A percentile compares a stretch with the other conserved stretches of the same genome.
Evolutionary conservation across 192 early-diverging fungal species (phyloP).

Genomic region (Coemansia sp.): DNA sequence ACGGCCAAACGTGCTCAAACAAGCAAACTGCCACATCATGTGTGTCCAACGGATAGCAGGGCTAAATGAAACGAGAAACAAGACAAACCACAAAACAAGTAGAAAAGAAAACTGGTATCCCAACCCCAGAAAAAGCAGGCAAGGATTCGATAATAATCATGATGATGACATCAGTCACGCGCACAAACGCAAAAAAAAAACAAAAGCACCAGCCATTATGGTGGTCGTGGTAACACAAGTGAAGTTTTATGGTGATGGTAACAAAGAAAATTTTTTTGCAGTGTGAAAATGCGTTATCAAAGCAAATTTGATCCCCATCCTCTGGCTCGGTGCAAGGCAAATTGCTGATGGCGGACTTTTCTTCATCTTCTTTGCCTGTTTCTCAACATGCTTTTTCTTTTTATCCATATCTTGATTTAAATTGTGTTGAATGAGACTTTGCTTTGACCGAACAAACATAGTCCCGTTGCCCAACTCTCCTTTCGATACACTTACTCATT

Average conservation of each 20-base stretch:
- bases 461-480: not conserved
- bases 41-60: not conserved
- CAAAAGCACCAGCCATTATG: too few relatives aligned
- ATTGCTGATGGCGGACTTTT: not conserved
- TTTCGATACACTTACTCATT: too few relatives aligned
- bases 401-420: not conserved
- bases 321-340: not conserved
- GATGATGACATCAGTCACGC: too few relatives aligned
- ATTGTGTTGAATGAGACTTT: not conserved
- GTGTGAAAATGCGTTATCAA: not conserved
- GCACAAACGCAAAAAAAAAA: too few relatives aligned
- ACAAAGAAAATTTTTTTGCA: not conserved
- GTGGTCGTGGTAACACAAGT: too few relatives aligned
- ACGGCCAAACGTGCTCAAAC: too few relatives aligned
- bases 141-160: too few relatives aligned
- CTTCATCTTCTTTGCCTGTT: not conserved
- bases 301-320: not conserved
- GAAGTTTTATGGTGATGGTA: not conserved
- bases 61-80: not conserved
- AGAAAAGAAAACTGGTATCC: too few relatives aligned
- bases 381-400: not conserved
- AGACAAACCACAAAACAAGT: too few relatives aligned
- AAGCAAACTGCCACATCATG: too few relatives aligned
- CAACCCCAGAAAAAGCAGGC: too few relatives aligned
- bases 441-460: not conserved